phyloP scores from a whole-genome alignment of 495 filamentous ascomycete genomes.

The Daldinia vernicosa region DNA sequence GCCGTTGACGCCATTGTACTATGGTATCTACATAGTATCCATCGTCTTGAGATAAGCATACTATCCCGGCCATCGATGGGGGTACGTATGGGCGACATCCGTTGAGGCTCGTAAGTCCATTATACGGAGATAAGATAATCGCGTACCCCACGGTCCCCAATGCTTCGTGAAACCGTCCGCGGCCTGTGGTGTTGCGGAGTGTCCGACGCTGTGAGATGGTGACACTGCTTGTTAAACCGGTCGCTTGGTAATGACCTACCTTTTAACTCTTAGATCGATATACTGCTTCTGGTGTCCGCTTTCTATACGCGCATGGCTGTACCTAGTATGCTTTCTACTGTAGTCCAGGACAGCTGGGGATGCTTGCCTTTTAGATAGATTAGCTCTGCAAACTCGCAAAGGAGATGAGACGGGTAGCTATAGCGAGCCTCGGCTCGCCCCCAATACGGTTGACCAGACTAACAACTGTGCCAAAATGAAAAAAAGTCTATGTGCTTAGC shows the following conservation, averaged over 20 bases:
- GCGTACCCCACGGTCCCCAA: slow-evolving; percentile 28
- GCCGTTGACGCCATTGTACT: slow-evolving; percentile 14
- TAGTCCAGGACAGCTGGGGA: background rate
- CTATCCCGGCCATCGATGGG: background rate
- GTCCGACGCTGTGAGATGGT: slow-evolving; percentile 32
- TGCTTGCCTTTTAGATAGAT: background rate
- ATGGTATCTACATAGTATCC: slow-evolving; percentile 6
- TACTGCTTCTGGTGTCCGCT: slow-evolving; percentile 10
- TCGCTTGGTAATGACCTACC: slow-evolving; percentile 6
- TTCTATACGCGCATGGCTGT: background rate
- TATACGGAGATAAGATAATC: slow-evolving; percentile 1
- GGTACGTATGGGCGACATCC: slow-evolving; percentile 20
- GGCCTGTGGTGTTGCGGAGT: slow-evolving; percentile 28
- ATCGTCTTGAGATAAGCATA: slow-evolving; percentile 15
- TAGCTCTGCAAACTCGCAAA: background rate
- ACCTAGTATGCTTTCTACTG: background rate
- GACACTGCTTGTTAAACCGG: slow-evolving; percentile 16
- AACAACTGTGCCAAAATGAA: no score
- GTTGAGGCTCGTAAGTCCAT: slow-evolving; percentile 28
- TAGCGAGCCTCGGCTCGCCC: slow-evolving; percentile 3
- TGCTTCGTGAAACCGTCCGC: slow-evolving; percentile 16
- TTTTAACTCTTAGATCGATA: slow-evolving; percentile 9
- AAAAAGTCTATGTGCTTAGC: no score
- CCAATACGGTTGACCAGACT: background rate
- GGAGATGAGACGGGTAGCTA: background rate